A percentile compares a stretch with the other conserved stretches of the same genome.
phyloP scores from a whole-genome alignment of 768 basidiomycete species.

The Tylopilus rubrobrunneus region DNA sequence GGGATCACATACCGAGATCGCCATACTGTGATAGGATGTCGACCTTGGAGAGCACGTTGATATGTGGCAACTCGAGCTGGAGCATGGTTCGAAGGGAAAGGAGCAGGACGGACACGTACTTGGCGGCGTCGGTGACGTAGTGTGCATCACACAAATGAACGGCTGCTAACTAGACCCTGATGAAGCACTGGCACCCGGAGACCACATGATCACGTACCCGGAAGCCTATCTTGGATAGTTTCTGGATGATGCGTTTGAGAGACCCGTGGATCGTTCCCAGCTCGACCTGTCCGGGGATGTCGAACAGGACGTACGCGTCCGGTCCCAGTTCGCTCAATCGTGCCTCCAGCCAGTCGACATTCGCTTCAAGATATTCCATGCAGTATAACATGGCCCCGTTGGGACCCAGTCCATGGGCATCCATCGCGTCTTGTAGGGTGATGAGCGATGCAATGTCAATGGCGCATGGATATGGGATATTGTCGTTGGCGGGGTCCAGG shows the following conservation, averaged over 20 bases:
- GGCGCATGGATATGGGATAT: conserved; percentile 62
- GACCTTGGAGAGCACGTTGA: conserved; percentile 95
- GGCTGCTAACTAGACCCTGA: conserved; percentile 66
- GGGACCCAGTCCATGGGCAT: conserved; percentile 79
- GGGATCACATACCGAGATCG: conserved; percentile 67
- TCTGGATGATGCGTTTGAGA: conserved; percentile 71
- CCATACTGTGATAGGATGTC: conserved; percentile 90
- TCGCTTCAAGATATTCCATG: conserved; percentile 95
- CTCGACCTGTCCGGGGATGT: conserved; percentile 97
- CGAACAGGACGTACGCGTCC: conserved; percentile 88
- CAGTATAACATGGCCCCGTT: conserved; percentile 97
- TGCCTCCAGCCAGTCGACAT: conserved; percentile 84
- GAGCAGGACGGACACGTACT: conserved; percentile 90
- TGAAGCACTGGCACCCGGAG: neutral
- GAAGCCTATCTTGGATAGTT: conserved; percentile 70
- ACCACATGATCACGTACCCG: conserved; percentile 59
- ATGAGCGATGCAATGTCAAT: conserved; percentile 83
- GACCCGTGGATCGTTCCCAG: conserved; percentile 94
- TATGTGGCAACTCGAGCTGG: conserved; percentile 96
- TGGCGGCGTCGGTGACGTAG: conserved; percentile 93
- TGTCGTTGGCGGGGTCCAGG: conserved; percentile 84
- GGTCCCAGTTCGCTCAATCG: conserved; percentile 58
- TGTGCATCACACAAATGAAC: conserved; percentile 97
- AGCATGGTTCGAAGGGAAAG: conserved; percentile 95
- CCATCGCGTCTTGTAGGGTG: conserved; percentile 84